Conservation (phyloP, 2,329 filamentous ascomycete genomes). For the Capronia epimyces region DNA sequence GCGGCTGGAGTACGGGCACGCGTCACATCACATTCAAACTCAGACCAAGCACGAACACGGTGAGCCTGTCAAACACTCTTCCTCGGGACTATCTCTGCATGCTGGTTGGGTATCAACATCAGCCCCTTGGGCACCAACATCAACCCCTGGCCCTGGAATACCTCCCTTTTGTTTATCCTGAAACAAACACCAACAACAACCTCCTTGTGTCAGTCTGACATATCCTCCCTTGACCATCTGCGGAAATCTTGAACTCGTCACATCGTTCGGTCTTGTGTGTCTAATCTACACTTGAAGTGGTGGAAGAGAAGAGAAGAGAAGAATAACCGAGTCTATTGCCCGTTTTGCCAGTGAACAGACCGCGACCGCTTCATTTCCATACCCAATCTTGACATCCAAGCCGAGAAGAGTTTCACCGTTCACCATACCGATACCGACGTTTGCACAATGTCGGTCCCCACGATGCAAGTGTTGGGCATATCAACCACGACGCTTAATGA, state of each 20-base stretch:
- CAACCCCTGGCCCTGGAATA: neutral
- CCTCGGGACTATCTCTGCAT: no score
- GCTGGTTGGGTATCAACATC: constrained; percentile 2
- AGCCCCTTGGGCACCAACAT: constrained; percentile 1
- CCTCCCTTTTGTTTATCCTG: neutral
- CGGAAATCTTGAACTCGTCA: no score
- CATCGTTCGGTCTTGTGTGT: no score
- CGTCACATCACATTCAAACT: neutral
- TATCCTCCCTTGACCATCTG: no score
- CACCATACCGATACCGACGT: neutral
- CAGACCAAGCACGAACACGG: neutral
- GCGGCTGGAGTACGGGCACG: no score
- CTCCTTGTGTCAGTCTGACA: no score
- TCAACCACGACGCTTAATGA: neutral
- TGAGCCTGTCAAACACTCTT: neutral
- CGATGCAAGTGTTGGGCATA: constrained; percentile 18
- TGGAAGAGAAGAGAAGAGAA: no score
- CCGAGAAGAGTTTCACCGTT: neutral
- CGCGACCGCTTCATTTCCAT: no score
- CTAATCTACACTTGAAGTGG: no score
- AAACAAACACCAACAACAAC: constrained; percentile 1
- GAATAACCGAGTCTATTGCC: no score
- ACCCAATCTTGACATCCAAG: no score
- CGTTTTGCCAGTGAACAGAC: no score
- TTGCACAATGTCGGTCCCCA: constrained; percentile 14